Evolutionary conservation across 768 basidiomycete species (phyloP).

Genomic region (Krasilnikovozyma curviuscula): DNA sequence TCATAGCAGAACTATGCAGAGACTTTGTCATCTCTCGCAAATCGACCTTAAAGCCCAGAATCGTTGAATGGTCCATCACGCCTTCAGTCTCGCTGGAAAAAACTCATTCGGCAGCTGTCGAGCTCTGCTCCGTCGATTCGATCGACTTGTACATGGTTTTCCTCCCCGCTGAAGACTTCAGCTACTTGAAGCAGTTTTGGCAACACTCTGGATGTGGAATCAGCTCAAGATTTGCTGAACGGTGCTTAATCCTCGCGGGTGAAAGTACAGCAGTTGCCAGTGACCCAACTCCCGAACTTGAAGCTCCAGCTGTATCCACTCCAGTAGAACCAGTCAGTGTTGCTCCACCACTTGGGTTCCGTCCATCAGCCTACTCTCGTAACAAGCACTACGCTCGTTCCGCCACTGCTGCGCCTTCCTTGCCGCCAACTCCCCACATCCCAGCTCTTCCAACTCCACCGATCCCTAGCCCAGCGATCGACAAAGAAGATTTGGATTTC

Average conservation of each 20-base stretch:
- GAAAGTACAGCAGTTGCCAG: constrained; percentile 24
- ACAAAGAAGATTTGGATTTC: constrained; percentile 34
- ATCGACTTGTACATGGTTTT: constrained; percentile 64
- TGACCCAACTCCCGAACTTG: not conserved
- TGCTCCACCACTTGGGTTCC: too few species aligned
- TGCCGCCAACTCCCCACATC: constrained; percentile 17
- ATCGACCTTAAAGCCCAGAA: too few species aligned
- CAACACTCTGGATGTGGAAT: constrained; percentile 84
- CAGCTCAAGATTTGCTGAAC: constrained; percentile 67
- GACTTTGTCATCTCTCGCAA: too few species aligned
- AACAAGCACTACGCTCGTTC: constrained; percentile 7
- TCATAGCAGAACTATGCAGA: too few species aligned
- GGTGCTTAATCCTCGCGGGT: constrained; percentile 53
- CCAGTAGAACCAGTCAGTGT: too few species aligned
- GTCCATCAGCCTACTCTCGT: constrained; percentile 9
- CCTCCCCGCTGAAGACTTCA: constrained; percentile 42
- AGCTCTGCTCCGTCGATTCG: too few species aligned
- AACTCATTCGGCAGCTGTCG: too few species aligned
- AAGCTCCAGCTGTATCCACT: not conserved
- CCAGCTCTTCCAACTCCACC: constrained; percentile 10
- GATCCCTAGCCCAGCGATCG: constrained; percentile 16
- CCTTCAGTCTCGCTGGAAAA: too few species aligned
- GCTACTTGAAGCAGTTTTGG: constrained; percentile 79
- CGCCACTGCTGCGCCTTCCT: not conserved
- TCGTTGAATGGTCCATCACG: too few species aligned